Evolutionary conservation across 2,329 filamentous ascomycete species (phyloP).

Genomic region (Aspergillus candidus): DNA sequence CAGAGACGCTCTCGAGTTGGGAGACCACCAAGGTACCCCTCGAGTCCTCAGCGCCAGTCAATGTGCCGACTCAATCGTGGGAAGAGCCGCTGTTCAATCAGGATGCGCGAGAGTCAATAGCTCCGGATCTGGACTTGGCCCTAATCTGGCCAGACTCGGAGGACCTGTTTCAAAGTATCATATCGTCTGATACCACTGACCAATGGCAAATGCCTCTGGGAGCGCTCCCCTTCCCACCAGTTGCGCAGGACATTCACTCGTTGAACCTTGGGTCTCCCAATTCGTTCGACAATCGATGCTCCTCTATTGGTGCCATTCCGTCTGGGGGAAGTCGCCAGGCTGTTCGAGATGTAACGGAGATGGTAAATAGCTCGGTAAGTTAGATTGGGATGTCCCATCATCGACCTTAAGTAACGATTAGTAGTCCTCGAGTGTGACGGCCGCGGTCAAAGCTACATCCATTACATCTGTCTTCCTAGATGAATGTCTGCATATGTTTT

Average conservation of each 20-base stretch:
- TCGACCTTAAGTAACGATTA: background rate
- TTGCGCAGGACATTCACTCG: conserved; percentile 24
- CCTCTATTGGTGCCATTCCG: conserved; percentile 35
- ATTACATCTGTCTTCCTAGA: conserved; percentile 44
- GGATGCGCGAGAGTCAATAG: conserved; percentile 19
- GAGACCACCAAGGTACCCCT: conserved; percentile 19
- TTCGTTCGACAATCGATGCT: conserved; percentile 32
- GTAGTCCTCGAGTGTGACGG: conserved; percentile 40
- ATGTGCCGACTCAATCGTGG: conserved; percentile 21
- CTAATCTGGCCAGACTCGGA: conserved; percentile 44
- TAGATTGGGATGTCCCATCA: conserved; percentile 5
- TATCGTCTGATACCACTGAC: conserved; percentile 35
- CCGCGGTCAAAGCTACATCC: conserved; percentile 39
- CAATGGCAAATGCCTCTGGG: conserved; percentile 42
- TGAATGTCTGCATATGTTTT: conserved; percentile 45
- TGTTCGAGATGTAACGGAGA: conserved; percentile 42
- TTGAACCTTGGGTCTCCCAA: conserved; percentile 30
- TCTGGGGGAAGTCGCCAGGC: conserved; percentile 39
- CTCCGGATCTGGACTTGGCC: conserved; percentile 34
- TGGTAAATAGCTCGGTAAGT: conserved; percentile 38
- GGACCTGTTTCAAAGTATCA: conserved; percentile 40
- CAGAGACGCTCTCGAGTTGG: conserved; percentile 21
- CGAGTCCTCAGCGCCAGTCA: conserved; percentile 10
- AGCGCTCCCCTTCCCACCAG: conserved; percentile 34
- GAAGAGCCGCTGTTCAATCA: conserved; percentile 17